phyloP scores from a whole-genome alignment of 768 basidiomycete species.

The Collybia mongolica region DNA sequence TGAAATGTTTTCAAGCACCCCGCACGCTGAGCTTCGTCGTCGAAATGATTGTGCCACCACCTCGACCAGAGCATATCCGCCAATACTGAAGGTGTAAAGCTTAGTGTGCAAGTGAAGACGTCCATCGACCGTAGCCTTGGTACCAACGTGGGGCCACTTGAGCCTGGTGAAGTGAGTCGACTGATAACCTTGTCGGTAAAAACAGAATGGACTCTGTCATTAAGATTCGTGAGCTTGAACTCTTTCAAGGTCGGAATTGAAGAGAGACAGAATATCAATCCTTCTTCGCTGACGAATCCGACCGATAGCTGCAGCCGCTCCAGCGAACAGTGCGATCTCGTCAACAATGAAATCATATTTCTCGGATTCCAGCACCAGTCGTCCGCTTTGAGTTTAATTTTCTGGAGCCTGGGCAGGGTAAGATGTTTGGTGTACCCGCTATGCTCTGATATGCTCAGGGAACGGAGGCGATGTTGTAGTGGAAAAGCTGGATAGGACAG shows the following conservation, averaged over 20 bases:
- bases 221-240: constrained; percentile 4
- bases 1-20: not conserved
- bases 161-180: not conserved
- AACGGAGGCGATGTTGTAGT: too few relatives aligned
- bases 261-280: constrained; percentile 5
- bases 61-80: constrained; percentile 10
- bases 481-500: too few relatives aligned
- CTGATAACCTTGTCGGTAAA: constrained; percentile 4
- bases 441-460: too few relatives aligned
- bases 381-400: constrained; percentile 2
- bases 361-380: not conserved
- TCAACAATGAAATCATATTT: not conserved
- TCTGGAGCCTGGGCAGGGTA: constrained; percentile 1
- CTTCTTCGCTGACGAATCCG: constrained; percentile 2
- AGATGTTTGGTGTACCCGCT: not conserved
- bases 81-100: constrained; percentile 2
- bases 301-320: constrained; percentile 3
- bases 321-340: constrained; percentile 3
- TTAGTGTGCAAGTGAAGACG: constrained; percentile 4
- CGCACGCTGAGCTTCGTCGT: not conserved
- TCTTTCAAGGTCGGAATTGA: constrained; percentile 4
- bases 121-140: constrained; percentile 6
- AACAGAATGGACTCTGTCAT: constrained; percentile 8
- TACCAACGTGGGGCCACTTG: not conserved
- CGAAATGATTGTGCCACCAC: not conserved